Evolutionary conservation across 352 stramenopile species (phyloP).

Genomic region (Blastocystis sp.): DNA sequence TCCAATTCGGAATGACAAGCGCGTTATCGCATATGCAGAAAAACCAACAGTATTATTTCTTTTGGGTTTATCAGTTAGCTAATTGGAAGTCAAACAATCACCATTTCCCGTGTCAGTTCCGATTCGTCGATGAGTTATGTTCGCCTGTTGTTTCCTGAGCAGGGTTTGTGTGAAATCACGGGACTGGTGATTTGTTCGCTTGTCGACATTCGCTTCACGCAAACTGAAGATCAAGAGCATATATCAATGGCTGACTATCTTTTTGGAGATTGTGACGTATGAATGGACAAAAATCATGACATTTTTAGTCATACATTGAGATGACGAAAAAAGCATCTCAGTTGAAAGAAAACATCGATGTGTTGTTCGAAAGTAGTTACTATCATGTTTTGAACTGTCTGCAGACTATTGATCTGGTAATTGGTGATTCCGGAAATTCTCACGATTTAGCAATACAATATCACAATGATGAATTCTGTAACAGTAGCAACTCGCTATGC

Average conservation of each 20-base stretch:
- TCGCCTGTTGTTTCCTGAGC: conserved; percentile 22
- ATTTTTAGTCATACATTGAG: neutral
- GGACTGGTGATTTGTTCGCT: conserved; percentile 34
- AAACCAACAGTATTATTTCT: neutral
- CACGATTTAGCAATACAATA: too few species aligned
- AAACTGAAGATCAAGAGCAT: neutral
- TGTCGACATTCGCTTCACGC: conserved; percentile 14
- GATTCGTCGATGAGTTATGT: conserved; percentile 28
- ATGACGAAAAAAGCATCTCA: neutral
- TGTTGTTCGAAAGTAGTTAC: neutral
- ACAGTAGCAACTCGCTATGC: too few species aligned
- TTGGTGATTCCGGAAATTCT: too few species aligned
- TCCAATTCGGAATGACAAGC: conserved; percentile 41
- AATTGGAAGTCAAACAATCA: conserved; percentile 33
- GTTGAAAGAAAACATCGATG: neutral
- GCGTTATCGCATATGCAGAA: conserved; percentile 33
- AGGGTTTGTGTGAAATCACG: conserved; percentile 25
- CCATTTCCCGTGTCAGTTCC: neutral
- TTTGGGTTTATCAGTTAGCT: neutral
- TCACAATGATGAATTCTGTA: too few species aligned
- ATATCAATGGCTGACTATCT: neutral
- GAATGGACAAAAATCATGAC: neutral
- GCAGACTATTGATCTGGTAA: neutral
- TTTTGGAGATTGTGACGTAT: conserved; percentile 20
- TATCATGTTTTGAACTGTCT: conserved; percentile 25